A percentile compares a stretch with the other conserved stretches of the same genome.
Conservation (phyloP, 2,329 filamentous ascomycete species). For the Claviceps paspali region DNA sequence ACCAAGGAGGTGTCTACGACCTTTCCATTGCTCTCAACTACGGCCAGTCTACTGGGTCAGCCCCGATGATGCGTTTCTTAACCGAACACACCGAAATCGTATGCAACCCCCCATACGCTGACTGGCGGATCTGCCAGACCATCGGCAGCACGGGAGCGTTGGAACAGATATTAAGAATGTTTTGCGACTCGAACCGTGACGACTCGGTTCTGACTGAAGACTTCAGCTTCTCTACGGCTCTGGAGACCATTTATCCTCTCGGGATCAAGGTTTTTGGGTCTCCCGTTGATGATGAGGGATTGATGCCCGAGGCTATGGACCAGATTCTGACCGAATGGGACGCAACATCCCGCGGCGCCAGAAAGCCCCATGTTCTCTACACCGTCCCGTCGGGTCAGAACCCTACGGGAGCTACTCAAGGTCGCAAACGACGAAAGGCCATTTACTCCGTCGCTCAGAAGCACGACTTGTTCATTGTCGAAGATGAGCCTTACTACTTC, state of each 20-base stretch:
- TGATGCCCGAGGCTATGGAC: constrained; percentile 37
- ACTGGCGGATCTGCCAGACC: constrained; percentile 77
- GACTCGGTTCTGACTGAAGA: constrained; percentile 78
- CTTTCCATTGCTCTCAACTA: constrained; percentile 87
- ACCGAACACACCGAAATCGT: constrained; percentile 94
- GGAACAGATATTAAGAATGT: constrained; percentile 71
- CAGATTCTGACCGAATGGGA: constrained; percentile 36
- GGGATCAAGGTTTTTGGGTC: constrained; percentile 36
- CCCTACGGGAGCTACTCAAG: constrained; percentile 75
- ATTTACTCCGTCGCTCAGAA: constrained; percentile 68
- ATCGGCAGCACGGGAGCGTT: constrained; percentile 76
- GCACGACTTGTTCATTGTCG: constrained; percentile 74
- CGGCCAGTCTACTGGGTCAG: constrained; percentile 69
- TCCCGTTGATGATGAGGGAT: constrained; percentile 36
- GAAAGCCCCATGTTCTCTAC: constrained; percentile 41
- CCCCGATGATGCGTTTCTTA: constrained; percentile 77
- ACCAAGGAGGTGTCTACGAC: constrained; percentile 45
- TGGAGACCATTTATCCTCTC: constrained; percentile 41
- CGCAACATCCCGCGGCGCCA: constrained; percentile 22
- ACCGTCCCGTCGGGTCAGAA: constrained; percentile 70
- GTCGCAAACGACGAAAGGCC: constrained; percentile 47
- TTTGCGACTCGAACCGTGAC: constrained; percentile 51
- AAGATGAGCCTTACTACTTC: constrained; percentile 93
- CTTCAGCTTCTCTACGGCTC: constrained; percentile 70
- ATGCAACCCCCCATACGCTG: constrained; percentile 70